Evolutionary conservation across 2,329 filamentous ascomycete genomes (phyloP).

Genomic region (Verticillium dahliae): DNA sequence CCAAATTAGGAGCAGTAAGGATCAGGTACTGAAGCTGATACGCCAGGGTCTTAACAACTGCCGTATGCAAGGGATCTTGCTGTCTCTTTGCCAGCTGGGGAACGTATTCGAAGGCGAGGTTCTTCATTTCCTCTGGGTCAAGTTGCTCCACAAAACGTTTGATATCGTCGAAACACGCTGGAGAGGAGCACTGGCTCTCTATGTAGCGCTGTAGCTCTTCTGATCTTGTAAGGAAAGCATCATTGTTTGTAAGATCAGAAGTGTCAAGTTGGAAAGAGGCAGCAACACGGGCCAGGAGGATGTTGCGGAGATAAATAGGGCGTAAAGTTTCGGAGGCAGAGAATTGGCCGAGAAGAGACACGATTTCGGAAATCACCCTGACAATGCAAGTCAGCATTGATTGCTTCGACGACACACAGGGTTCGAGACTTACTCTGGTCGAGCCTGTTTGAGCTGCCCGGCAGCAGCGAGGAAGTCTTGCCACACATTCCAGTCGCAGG

Average conservation of each 20-base stretch:
- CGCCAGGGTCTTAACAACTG: slow-evolving; percentile 25
- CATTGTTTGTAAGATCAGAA: background rate
- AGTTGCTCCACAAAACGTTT: slow-evolving; percentile 37
- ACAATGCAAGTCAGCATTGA: background rate
- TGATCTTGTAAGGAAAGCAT: slow-evolving; percentile 4
- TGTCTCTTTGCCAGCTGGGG: slow-evolving; percentile 21
- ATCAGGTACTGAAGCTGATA: slow-evolving; percentile 38
- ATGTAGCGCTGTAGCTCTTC: slow-evolving; percentile 28
- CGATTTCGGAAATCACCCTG: slow-evolving; percentile 4
- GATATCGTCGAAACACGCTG: slow-evolving; percentile 40
- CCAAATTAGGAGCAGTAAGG: slow-evolving; percentile 7
- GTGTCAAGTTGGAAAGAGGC: slow-evolving; percentile 27
- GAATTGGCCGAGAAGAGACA: slow-evolving; percentile 6
- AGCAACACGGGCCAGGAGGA: slow-evolving; percentile 29
- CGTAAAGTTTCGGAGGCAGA: slow-evolving; percentile 5
- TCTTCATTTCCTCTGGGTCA: slow-evolving; percentile 28
- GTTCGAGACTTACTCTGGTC: slow-evolving; percentile 22
- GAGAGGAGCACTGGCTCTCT: slow-evolving; percentile 24
- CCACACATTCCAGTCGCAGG: slow-evolving; percentile 38
- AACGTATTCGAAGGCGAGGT: slow-evolving; percentile 30
- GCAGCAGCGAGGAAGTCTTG: slow-evolving; percentile 31
- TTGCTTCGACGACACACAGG: no score
- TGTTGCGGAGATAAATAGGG: slow-evolving; percentile 32
- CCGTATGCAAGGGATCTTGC: slow-evolving; percentile 13
- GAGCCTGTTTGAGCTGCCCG: slow-evolving; percentile 19